These are phyloP conservation scores for Dipodascus albidus DNA, from an alignment of 805 yeast genomes.

Conservation along the genomic window DNA sequence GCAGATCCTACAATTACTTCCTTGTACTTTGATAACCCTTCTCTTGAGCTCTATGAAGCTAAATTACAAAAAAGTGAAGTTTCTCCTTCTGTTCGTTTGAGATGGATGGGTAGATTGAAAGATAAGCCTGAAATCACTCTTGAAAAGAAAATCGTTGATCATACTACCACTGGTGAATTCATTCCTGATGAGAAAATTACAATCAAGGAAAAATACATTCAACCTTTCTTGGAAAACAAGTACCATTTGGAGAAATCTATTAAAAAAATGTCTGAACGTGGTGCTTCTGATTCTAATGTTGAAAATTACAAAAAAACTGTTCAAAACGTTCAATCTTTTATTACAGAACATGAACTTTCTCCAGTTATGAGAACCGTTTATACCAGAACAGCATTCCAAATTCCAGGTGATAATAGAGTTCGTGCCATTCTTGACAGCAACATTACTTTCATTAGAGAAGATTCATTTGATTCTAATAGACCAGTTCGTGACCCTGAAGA, in stretches of 20 bases:
- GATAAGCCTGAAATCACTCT: conserved; percentile 69
- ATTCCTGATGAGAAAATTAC: conserved; percentile 49
- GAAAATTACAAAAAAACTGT: conserved; percentile 44
- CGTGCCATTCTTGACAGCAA: conserved; percentile 87
- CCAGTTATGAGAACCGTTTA: conserved; percentile 82
- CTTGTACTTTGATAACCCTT: conserved; percentile 73
- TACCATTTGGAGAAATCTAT: conserved; percentile 39
- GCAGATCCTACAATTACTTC: conserved; percentile 78
- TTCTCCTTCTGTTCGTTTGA: conserved; percentile 67
- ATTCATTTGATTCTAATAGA: conserved; percentile 67
- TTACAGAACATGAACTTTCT: conserved; percentile 54
- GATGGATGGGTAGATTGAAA: conserved; percentile 80
- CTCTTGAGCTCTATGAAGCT: conserved; percentile 77
- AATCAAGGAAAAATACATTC: conserved; percentile 72
- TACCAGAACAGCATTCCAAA: conserved; percentile 92
- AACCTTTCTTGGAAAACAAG: conserved; percentile 53
- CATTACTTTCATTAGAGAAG: conserved; percentile 80
- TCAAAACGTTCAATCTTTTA: conserved; percentile 48
- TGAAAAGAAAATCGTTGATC: conserved; percentile 68
- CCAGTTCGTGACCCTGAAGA: conserved; percentile 81
- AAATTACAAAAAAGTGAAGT: conserved; percentile 60
- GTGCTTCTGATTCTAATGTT: conserved; percentile 40
- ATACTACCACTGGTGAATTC: conserved; percentile 20
- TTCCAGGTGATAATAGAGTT: conserved; percentile 92
- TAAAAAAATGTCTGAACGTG: conserved; percentile 51